A percentile compares a stretch with the other conserved stretches of the same genome.
Conservation (phyloP, 371 early-diverging fungal species). For the Apophysomyces ossiformis region DNA sequence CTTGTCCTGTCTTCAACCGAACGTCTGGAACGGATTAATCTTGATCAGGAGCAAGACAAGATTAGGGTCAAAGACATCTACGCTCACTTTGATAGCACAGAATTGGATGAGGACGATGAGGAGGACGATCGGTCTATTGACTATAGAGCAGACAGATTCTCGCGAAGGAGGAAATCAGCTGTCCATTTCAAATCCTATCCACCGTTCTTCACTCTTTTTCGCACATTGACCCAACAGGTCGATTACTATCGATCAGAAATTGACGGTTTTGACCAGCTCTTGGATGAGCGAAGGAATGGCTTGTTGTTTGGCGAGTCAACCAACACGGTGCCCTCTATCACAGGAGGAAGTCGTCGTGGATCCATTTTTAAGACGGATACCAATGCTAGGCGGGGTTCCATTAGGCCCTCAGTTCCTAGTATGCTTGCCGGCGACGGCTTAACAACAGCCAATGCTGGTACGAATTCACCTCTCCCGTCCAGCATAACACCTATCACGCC, state of each 20-base stretch:
- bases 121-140: constrained; percentile 42
- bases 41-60: constrained; percentile 14
- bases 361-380: neutral
- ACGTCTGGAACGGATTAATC: constrained; percentile 11
- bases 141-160: constrained; percentile 31
- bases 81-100: constrained; percentile 30
- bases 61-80: constrained; percentile 26
- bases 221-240: constrained; percentile 59
- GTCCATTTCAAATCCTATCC: constrained; percentile 54
- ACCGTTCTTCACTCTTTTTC: constrained; percentile 58
- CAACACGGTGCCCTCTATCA: neutral
- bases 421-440: neutral
- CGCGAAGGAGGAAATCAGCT: constrained; percentile 22
- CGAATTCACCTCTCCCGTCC: neutral
- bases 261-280: constrained; percentile 51
- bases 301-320: constrained; percentile 28
- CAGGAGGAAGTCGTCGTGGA: neutral
- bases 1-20: constrained; percentile 23
- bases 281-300: constrained; percentile 49
- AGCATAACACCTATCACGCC: constrained; percentile 2
- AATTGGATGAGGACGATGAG: constrained; percentile 31
- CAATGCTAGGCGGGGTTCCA: constrained; percentile 11
- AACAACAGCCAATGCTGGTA: neutral
- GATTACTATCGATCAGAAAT: constrained; percentile 59
- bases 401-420: constrained; percentile 1